phyloP scores from a whole-genome alignment of 2,329 filamentous ascomycete genomes.

The Aureobasidium leucospermi region DNA sequence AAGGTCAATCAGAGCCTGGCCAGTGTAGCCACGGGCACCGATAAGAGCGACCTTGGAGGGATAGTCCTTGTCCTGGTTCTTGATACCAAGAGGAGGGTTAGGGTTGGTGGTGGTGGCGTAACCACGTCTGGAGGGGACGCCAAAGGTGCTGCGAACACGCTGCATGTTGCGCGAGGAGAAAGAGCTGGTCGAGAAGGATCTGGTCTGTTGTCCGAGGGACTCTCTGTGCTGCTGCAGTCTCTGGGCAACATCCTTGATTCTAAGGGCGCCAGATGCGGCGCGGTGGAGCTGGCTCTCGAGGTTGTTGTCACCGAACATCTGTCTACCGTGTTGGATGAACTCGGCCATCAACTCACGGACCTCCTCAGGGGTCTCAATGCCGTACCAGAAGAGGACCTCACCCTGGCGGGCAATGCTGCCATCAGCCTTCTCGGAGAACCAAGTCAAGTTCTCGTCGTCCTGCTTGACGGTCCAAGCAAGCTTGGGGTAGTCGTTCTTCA shows the following conservation, averaged over 20 bases:
- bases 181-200: constrained; percentile 59
- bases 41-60: constrained; percentile 80
- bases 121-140: constrained; percentile 30
- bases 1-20: constrained; percentile 80
- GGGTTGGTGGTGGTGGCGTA: constrained; percentile 68
- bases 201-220: constrained; percentile 46
- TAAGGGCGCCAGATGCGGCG: constrained; percentile 63
- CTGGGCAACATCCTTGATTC: constrained; percentile 44
- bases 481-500: constrained; percentile 89
- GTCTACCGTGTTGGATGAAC: constrained; percentile 72
- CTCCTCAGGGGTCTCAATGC: constrained; percentile 72
- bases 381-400: constrained; percentile 95
- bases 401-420: constrained; percentile 74
- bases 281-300: constrained; percentile 77
- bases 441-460: constrained; percentile 91
- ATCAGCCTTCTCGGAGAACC: constrained; percentile 97
- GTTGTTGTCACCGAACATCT: constrained; percentile 85
- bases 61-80: constrained; percentile 74
- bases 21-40: constrained; percentile 88
- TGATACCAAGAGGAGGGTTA: constrained; percentile 81
- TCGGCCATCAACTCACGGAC: constrained; percentile 77
- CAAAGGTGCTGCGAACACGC: constrained; percentile 11
- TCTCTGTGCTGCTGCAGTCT: constrained; percentile 31
- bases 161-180: constrained; percentile 19
- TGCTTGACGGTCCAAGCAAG: constrained; percentile 95